These are phyloP conservation scores for Phytophthora vignae DNA, from an alignment of 352 stramenopile species.

Conservation along the genomic window DNA sequence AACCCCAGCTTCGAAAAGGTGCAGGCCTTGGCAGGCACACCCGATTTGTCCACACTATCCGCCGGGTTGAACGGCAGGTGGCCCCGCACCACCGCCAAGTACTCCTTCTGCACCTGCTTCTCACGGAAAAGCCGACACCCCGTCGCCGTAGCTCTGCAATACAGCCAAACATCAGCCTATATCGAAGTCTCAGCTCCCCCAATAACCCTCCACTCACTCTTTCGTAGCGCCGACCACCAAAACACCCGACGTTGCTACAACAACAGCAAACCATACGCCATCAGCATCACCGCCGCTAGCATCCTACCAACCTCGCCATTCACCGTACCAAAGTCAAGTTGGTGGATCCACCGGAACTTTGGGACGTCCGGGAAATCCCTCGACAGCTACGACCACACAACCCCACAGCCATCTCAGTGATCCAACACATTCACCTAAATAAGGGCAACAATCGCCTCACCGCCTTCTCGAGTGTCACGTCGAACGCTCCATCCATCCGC, in stretches of 20 bases:
- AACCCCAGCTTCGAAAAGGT: conserved; percentile 72
- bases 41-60: conserved; percentile 27
- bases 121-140: conserved; percentile 80
- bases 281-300: conserved; percentile 6
- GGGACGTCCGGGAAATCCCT: conserved; percentile 76
- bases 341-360: conserved; percentile 91
- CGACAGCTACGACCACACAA: conserved; percentile 46
- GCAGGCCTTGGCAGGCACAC: conserved; percentile 41
- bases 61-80: conserved; percentile 68
- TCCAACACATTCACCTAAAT: not conserved
- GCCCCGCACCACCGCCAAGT: conserved; percentile 83
- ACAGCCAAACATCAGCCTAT: conserved; percentile 14
- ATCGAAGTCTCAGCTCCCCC: not conserved
- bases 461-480: conserved; percentile 91
- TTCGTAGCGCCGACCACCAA: conserved; percentile 80
- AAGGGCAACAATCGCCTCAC: conserved; percentile 35
- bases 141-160: conserved; percentile 71
- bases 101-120: conserved; percentile 86
- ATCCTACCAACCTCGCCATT: not conserved
- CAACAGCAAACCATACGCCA: not conserved
- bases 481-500: conserved; percentile 87
- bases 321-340: conserved; percentile 85
- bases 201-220: conserved; percentile 48
- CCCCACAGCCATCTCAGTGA: not conserved
- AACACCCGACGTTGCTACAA: conserved; percentile 84